phyloP scores from a whole-genome alignment of 164 flowering plant genomes.

The Brasenia schreberi region DNA sequence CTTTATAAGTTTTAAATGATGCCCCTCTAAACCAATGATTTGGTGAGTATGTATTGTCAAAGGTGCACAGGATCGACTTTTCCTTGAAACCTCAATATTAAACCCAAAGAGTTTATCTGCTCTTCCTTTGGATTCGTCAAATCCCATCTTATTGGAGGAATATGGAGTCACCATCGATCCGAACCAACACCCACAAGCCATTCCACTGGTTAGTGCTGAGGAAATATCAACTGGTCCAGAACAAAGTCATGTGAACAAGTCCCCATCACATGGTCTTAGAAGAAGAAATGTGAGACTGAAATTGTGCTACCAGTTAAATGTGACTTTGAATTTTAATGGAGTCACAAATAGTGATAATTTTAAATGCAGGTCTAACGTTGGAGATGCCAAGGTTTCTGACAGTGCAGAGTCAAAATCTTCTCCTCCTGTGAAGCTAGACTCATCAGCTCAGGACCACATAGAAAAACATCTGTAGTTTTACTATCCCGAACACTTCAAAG shows the following conservation, averaged over 20 bases:
- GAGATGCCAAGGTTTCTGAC: constrained; percentile 19
- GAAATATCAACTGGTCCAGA: not conserved
- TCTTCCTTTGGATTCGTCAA: too few species aligned
- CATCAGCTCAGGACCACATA: constrained; percentile 41
- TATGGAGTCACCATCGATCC: too few species aligned
- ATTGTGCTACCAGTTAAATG: not conserved
- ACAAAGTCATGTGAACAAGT: not conserved
- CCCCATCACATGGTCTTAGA: not conserved
- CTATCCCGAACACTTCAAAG: too few species aligned
- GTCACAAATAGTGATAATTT: not conserved
- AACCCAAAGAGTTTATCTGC: too few species aligned
- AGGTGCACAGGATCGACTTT: too few species aligned
- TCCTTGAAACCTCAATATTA: too few species aligned
- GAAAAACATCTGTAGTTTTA: constrained; percentile 55
- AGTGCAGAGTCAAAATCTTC: constrained; percentile 14
- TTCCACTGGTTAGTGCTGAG: not conserved
- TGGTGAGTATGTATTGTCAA: too few species aligned
- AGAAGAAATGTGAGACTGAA: not conserved
- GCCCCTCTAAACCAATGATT: too few species aligned
- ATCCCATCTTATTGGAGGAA: too few species aligned
- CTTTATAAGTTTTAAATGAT: too few species aligned
- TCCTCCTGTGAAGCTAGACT: constrained; percentile 43
- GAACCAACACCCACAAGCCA: too few species aligned
- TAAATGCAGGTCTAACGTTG: constrained; percentile 22
- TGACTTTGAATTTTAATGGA: not conserved